phyloP scores from a whole-genome alignment of 1,284 basidiomycete species.

The Filobasidium uniguttulatum region DNA sequence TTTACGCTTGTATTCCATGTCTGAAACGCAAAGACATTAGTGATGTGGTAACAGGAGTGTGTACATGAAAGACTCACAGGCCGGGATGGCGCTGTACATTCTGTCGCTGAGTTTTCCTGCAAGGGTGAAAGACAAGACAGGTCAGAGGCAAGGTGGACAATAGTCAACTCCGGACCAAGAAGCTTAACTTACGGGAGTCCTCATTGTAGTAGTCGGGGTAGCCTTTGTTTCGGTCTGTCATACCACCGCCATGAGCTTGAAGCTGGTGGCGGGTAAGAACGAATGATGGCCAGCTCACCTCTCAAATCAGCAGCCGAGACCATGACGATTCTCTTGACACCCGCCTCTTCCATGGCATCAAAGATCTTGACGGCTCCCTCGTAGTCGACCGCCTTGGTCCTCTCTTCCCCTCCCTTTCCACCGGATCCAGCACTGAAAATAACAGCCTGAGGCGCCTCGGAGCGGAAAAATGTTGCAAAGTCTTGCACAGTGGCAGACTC shows the following conservation, averaged over 20 bases:
- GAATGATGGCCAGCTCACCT: slow-evolving; percentile 25
- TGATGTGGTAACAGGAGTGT: too few species aligned
- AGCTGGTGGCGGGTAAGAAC: background rate
- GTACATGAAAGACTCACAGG: slow-evolving; percentile 21
- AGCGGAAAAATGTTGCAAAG: slow-evolving; percentile 43
- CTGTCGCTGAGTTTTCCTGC: slow-evolving; percentile 39
- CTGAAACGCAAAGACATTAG: slow-evolving; percentile 21
- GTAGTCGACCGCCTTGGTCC: slow-evolving; percentile 55
- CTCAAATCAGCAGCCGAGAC: slow-evolving; percentile 55
- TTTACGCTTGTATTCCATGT: slow-evolving; percentile 53
- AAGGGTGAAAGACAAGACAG: too few species aligned
- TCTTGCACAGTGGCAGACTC: slow-evolving; percentile 44
- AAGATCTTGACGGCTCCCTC: slow-evolving; percentile 55
- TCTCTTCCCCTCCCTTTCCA: slow-evolving; percentile 49
- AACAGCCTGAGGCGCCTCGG: slow-evolving; percentile 43
- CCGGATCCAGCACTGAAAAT: slow-evolving; percentile 58
- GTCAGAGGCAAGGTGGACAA: background rate
- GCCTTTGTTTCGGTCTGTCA: slow-evolving; percentile 36
- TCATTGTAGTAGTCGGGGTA: slow-evolving; percentile 42
- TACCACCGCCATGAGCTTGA: too few species aligned
- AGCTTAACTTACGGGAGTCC: slow-evolving; percentile 35
- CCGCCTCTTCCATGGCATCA: slow-evolving; percentile 50
- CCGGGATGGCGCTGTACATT: slow-evolving; percentile 36
- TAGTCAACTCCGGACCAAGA: background rate
- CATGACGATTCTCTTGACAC: slow-evolving; percentile 43